These are phyloP conservation scores for Dendrobium nobile DNA, from an alignment of 106 monocot species.

Conservation along the genomic window DNA sequence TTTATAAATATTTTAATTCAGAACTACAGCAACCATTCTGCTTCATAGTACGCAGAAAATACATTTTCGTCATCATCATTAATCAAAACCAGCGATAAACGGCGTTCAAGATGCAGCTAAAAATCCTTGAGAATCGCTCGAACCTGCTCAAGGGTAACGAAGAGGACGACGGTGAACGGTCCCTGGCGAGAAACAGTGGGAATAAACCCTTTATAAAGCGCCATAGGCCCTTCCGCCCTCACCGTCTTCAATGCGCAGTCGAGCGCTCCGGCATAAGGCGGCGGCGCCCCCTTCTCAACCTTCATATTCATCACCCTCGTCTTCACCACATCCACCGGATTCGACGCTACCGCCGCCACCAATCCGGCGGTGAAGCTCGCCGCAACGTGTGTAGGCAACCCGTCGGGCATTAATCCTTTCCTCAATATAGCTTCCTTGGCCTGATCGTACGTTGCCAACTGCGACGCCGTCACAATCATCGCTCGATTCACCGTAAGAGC, in stretches of 20 bases:
- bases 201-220: constrained; percentile 65
- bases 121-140: constrained; percentile 45
- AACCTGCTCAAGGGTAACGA: constrained; percentile 80
- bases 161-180: constrained; percentile 66
- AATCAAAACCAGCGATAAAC: not conserved
- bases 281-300: constrained; percentile 25
- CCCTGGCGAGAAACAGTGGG: constrained; percentile 67
- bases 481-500: constrained; percentile 57
- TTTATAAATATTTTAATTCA: not conserved
- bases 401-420: constrained; percentile 23
- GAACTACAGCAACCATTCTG: not conserved
- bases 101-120: not conserved
- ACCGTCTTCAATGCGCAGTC: constrained; percentile 60
- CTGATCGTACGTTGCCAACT: constrained; percentile 67
- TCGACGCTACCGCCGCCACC: constrained; percentile 44
- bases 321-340: constrained; percentile 61
- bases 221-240: constrained; percentile 44
- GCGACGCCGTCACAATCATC: constrained; percentile 54
- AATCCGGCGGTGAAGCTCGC: constrained; percentile 57
- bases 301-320: constrained; percentile 75
- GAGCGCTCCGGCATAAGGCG: constrained; percentile 45
- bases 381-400: constrained; percentile 53
- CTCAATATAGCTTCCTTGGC: constrained; percentile 44
- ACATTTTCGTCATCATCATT: not conserved
- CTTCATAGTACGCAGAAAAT: not conserved